Conservation (phyloP, 208 protist species). For the Ichthyophonus hoferi region DNA sequence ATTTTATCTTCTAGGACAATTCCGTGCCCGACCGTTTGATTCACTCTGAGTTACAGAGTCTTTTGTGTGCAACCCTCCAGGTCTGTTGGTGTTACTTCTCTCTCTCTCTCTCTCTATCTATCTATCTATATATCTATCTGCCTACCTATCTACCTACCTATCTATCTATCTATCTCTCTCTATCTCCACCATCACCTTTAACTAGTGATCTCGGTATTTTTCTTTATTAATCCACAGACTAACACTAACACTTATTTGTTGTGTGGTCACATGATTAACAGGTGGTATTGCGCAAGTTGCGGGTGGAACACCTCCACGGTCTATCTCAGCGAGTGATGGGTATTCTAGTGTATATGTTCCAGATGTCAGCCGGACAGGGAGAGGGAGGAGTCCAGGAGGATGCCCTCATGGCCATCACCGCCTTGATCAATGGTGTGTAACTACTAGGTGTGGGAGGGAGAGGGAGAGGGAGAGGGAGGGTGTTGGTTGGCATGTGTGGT, state of each 20-base stretch:
- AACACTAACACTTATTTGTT: too few species aligned
- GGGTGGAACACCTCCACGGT: background rate
- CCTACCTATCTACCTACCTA: background rate
- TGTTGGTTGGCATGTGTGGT: too few species aligned
- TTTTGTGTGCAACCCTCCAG: constrained; percentile 8
- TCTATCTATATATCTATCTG: background rate
- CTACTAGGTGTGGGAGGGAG: too few species aligned
- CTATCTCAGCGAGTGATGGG: background rate
- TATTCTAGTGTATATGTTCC: background rate
- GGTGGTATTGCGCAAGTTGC: background rate
- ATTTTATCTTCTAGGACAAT: too few species aligned
- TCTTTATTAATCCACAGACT: too few species aligned
- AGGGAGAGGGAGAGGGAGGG: too few species aligned
- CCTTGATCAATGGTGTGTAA: background rate
- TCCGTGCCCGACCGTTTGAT: background rate
- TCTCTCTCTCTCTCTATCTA: background rate
- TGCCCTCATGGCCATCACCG: constrained; percentile 26
- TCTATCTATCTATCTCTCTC: background rate
- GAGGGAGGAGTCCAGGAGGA: constrained; percentile 26
- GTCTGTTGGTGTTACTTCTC: background rate
- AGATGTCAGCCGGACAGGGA: background rate
- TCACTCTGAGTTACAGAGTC: background rate
- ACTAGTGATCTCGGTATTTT: too few species aligned
- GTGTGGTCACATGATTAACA: too few species aligned
- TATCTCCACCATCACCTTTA: background rate